These are phyloP conservation scores for Clarireedia sp. DNA, from an alignment of 2,329 filamentous ascomycete genomes.

Conservation along the genomic window DNA sequence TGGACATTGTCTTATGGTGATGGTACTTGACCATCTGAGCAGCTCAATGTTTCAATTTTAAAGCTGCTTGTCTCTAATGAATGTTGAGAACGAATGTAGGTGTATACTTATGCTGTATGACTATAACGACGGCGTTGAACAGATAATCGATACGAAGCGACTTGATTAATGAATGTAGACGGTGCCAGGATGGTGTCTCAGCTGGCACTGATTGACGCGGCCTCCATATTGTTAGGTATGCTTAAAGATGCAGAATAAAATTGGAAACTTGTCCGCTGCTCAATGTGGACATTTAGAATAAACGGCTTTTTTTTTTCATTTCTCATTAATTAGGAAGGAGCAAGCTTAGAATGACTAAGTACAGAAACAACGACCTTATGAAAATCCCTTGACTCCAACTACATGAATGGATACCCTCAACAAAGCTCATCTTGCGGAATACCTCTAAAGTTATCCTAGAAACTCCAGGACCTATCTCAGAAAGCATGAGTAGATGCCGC, in stretches of 20 bases:
- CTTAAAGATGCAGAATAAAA: not conserved
- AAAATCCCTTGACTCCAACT: not conserved
- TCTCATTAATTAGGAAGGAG: constrained; percentile 8
- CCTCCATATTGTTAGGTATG: constrained; percentile 1
- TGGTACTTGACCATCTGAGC: not conserved
- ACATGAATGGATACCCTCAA: not conserved
- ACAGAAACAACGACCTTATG: constrained; percentile 5
- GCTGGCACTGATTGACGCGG: constrained; percentile 4
- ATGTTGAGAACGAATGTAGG: not conserved
- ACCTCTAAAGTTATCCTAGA: not conserved
- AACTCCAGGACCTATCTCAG: not conserved
- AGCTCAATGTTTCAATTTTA: not conserved
- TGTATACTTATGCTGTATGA: not conserved
- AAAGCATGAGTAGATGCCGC: not conserved
- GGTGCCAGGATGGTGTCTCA: constrained; percentile 7
- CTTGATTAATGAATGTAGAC: constrained; percentile 1
- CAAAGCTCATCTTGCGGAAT: not conserved
- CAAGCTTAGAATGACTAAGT: constrained; percentile 1
- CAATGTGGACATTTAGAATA: not conserved
- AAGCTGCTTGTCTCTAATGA: not conserved
- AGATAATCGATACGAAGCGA: not conserved
- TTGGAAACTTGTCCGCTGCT: not conserved
- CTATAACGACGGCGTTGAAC: no score
- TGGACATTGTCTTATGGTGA: not conserved
- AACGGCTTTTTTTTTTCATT: constrained; percentile 7